A percentile compares a stretch with the other conserved stretches of the same genome.
These are phyloP conservation scores for Bassia scoparia DNA, from an alignment of 148 eudicot species.

Conservation along the genomic window DNA sequence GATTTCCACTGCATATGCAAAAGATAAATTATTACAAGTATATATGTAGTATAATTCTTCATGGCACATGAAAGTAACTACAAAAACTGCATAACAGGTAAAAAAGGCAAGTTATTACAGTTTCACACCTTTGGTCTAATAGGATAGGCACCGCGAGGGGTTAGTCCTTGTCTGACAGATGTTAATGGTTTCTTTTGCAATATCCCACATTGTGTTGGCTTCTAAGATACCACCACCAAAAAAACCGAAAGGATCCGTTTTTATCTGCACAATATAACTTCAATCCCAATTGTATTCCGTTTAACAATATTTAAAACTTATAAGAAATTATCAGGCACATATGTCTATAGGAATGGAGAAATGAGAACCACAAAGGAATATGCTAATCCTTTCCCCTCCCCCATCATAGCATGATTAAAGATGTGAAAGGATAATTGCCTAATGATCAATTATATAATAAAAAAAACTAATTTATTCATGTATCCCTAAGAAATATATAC, in stretches of 20 bases:
- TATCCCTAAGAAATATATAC: too few species aligned
- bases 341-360: not conserved
- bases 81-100: not conserved
- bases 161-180: slow-evolving; percentile 48
- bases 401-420: not conserved
- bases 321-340: not conserved
- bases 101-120: not conserved
- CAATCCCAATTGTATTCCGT: slow-evolving; percentile 18
- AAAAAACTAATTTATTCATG: too few species aligned
- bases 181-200: slow-evolving; percentile 50
- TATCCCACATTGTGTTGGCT: slow-evolving; percentile 69
- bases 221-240: slow-evolving; percentile 85
- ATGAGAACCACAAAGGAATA: not conserved
- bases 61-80: not conserved
- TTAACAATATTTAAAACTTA: slow-evolving; percentile 16
- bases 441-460: not conserved
- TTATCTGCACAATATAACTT: slow-evolving; percentile 59
- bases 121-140: slow-evolving; percentile 65
- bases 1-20: too few species aligned
- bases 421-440: not conserved
- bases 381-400: not conserved
- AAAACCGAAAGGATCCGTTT: slow-evolving; percentile 53
- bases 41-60: not conserved
- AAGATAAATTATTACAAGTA: too few species aligned
- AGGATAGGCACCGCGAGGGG: slow-evolving; percentile 60